Conservation (phyloP, 345 rosid genomes). For the Cochlearia excelsa region DNA sequence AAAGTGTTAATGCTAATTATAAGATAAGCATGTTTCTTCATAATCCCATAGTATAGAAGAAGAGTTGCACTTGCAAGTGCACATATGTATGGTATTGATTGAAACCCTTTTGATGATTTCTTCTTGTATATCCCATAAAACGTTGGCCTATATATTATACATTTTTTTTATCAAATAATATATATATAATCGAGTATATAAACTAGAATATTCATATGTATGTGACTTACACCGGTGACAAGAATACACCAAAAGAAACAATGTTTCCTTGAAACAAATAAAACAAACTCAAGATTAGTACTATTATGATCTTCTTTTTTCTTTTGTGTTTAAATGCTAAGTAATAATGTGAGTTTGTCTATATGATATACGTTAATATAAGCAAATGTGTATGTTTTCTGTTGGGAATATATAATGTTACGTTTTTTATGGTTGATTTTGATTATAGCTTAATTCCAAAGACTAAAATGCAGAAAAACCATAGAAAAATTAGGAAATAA, state of each 20-base stretch:
- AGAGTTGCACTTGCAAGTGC: slow-evolving; percentile 63
- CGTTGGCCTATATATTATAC: slow-evolving; percentile 51
- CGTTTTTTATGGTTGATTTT: not conserved
- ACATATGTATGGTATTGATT: slow-evolving; percentile 63
- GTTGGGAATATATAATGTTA: no score
- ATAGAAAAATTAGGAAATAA: not conserved
- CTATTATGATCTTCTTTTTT: not conserved
- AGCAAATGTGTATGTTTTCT: not conserved
- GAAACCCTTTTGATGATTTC: slow-evolving; percentile 70
- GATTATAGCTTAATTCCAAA: not conserved
- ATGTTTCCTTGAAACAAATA: slow-evolving; percentile 55
- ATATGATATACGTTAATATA: no score
- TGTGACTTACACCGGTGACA: slow-evolving; percentile 72
- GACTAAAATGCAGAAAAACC: not conserved
- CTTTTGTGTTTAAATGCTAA: not conserved
- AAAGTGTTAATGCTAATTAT: slow-evolving; percentile 62
- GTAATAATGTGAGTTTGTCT: not conserved
- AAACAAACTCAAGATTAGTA: not conserved
- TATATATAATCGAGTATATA: not conserved
- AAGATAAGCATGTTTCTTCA: slow-evolving; percentile 47
- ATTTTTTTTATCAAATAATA: not conserved
- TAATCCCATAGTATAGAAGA: slow-evolving; percentile 57
- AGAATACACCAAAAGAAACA: slow-evolving; percentile 56
- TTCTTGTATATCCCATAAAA: slow-evolving; percentile 53
- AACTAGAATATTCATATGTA: not conserved